phyloP scores from a whole-genome alignment of 116 monocot genomes.

The Posidonia oceanica region DNA sequence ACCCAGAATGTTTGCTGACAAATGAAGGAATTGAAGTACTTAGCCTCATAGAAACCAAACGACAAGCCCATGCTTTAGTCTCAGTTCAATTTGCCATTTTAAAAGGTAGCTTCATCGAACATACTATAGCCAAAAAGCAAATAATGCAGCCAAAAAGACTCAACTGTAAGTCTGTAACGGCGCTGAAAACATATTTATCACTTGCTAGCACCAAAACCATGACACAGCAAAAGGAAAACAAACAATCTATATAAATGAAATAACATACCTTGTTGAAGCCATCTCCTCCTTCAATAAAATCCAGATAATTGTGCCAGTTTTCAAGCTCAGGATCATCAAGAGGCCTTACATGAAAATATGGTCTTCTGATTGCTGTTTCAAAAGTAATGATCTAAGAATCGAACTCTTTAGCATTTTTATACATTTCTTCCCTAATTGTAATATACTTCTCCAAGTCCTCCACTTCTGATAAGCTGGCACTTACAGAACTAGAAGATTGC shows the following conservation, averaged over 20 bases:
- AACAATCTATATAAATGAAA: slow-evolving; percentile 2
- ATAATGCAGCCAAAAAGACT: slow-evolving; percentile 65
- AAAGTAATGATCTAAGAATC: slow-evolving; percentile 97
- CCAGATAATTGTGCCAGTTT: slow-evolving; percentile 97
- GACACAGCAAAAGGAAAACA: not conserved
- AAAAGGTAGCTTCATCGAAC: slow-evolving; percentile 90
- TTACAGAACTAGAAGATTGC: slow-evolving; percentile 44
- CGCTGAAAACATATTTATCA: slow-evolving; percentile 21
- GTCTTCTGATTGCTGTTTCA: slow-evolving; percentile 97
- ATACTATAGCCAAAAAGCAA: slow-evolving; percentile 79
- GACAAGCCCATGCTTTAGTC: slow-evolving; percentile 76
- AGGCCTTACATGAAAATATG: slow-evolving; percentile 96
- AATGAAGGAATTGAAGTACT: slow-evolving; percentile 90
- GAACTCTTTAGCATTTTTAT: slow-evolving; percentile 97
- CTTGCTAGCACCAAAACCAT: slow-evolving; percentile 7
- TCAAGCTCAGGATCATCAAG: slow-evolving; percentile 99
- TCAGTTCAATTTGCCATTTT: slow-evolving; percentile 84
- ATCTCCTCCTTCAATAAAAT: slow-evolving; percentile 91
- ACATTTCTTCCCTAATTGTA: slow-evolving; percentile 93
- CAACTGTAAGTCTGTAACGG: slow-evolving; percentile 57
- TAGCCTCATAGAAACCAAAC: slow-evolving; percentile 92
- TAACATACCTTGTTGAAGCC: slow-evolving; percentile 83
- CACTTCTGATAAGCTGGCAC: slow-evolving; percentile 66
- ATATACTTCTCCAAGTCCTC: slow-evolving; percentile 93
- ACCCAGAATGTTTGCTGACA: slow-evolving; percentile 89